phyloP scores from a whole-genome alignment of 768 basidiomycete genomes.

The Fomitopsis pulvina region DNA sequence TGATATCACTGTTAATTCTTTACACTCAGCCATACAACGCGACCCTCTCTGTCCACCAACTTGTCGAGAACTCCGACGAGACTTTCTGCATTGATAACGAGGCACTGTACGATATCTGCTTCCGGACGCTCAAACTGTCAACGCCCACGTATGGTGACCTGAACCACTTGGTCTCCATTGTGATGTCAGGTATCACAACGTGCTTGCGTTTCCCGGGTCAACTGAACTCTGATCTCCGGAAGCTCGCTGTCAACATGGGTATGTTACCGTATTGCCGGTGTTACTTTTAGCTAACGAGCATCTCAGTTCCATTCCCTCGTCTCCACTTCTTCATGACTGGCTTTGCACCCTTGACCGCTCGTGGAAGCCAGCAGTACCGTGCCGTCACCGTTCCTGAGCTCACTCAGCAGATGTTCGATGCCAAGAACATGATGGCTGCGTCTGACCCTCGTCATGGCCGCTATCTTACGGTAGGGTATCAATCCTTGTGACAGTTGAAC shows the following conservation, averaged over 20 bases:
- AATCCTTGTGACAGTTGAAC: neutral
- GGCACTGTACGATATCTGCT: constrained; percentile 98
- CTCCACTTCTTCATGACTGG: constrained; percentile 99
- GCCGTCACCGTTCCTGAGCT: constrained; percentile 96
- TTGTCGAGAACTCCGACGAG: constrained; percentile 99
- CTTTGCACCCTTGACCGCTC: constrained; percentile 89
- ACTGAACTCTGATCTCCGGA: constrained; percentile 96
- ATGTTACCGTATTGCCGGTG: constrained; percentile 19
- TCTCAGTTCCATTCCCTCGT: constrained; percentile 93
- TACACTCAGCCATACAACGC: constrained; percentile 86
- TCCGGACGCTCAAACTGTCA: constrained; percentile 93
- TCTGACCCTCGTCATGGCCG: constrained; percentile 95
- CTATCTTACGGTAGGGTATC: constrained; percentile 76
- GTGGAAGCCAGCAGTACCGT: constrained; percentile 92
- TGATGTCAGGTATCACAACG: constrained; percentile 98
- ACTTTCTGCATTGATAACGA: constrained; percentile 99
- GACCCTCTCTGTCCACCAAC: constrained; percentile 95
- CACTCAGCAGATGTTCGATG: constrained; percentile 99
- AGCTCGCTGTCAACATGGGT: constrained; percentile 99
- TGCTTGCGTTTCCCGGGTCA: constrained; percentile 99
- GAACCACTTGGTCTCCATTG: constrained; percentile 95
- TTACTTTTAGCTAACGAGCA: neutral
- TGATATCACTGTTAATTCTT: neutral
- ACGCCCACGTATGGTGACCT: constrained; percentile 97
- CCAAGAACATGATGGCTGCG: constrained; percentile 99